These are phyloP conservation scores for Auricularia sp. DNA, from an alignment of 768 basidiomycete species.

Conservation along the genomic window DNA sequence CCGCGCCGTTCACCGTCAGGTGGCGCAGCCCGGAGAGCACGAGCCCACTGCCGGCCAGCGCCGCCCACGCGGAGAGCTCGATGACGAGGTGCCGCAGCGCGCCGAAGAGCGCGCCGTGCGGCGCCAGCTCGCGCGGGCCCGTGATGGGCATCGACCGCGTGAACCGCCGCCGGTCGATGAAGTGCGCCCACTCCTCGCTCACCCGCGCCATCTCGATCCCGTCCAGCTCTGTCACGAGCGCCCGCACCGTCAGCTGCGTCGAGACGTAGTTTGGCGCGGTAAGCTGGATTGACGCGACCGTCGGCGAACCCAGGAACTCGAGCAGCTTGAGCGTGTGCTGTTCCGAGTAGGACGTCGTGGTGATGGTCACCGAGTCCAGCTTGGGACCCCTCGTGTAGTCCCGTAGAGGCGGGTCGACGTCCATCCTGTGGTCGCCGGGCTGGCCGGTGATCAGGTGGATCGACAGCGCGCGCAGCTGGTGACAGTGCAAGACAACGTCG, in stretches of 20 bases:
- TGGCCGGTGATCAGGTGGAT: not conserved
- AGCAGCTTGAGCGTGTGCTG: not conserved
- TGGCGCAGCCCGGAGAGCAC: not conserved
- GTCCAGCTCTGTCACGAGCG: not conserved
- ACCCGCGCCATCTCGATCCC: not conserved
- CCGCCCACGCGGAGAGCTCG: not conserved
- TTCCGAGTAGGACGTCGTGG: not conserved
- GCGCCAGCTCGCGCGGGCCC: not conserved
- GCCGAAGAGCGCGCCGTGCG: not conserved
- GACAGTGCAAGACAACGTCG: not conserved
- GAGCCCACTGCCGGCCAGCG: not conserved
- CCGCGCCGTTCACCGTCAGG: not conserved
- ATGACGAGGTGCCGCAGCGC: not conserved
- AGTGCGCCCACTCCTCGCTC: not conserved
- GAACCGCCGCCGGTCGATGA: not conserved
- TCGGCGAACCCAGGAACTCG: not conserved
- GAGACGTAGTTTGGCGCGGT: not conserved
- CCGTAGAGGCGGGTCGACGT: not conserved
- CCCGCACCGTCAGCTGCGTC: not conserved
- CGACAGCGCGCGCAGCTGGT: not conserved
- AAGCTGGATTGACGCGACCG: not conserved
- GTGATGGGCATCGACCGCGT: not conserved
- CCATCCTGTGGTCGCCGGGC: not conserved
- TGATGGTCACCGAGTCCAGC: not conserved
- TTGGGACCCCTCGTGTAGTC: not conserved